These are phyloP conservation scores for Phialocephala subalpina DNA, from an alignment of 2,329 filamentous ascomycete species.

Conservation along the genomic window DNA sequence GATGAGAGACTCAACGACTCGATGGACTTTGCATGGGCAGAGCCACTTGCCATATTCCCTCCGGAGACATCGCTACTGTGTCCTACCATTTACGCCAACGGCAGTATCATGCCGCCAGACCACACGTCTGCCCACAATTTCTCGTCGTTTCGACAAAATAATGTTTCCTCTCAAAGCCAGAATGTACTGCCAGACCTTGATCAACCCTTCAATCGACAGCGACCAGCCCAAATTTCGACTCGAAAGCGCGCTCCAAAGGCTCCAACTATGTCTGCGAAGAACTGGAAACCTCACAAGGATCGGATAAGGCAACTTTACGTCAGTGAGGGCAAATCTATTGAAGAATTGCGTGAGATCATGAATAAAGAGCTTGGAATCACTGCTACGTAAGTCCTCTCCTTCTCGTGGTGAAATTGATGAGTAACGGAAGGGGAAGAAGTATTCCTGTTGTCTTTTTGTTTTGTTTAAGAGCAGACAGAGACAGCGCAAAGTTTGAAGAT, in stretches of 20 bases:
- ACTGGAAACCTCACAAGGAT: constrained; percentile 24
- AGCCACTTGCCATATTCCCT: constrained; percentile 9
- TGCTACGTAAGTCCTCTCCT: constrained; percentile 26
- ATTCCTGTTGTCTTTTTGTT: constrained; percentile 12
- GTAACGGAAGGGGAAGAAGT: constrained; percentile 10
- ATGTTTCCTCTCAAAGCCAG: constrained; percentile 12
- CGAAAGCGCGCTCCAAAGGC: constrained; percentile 30
- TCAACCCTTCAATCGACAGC: constrained; percentile 13
- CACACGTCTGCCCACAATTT: constrained; percentile 14
- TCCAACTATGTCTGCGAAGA: constrained; percentile 28
- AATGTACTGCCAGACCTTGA: constrained; percentile 7
- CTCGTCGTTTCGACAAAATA: constrained; percentile 9
- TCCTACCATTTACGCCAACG: constrained; percentile 10
- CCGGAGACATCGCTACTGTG: constrained; percentile 6
- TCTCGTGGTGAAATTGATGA: constrained; percentile 14
- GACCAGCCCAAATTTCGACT: constrained; percentile 11
- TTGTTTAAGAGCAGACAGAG: constrained; percentile 7
- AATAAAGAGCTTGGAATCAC: constrained; percentile 26
- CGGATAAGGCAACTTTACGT: constrained; percentile 29
- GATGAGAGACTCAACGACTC: constrained; percentile 11
- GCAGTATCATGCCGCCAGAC: constrained; percentile 7
- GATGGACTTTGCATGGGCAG: constrained; percentile 6
- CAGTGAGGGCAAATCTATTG: constrained; percentile 17
- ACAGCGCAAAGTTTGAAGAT: neutral
- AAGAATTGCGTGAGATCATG: constrained; percentile 24